These are phyloP conservation scores for Microthlaspi erraticum DNA, from an alignment of 345 rosid genomes.

Conservation along the genomic window DNA sequence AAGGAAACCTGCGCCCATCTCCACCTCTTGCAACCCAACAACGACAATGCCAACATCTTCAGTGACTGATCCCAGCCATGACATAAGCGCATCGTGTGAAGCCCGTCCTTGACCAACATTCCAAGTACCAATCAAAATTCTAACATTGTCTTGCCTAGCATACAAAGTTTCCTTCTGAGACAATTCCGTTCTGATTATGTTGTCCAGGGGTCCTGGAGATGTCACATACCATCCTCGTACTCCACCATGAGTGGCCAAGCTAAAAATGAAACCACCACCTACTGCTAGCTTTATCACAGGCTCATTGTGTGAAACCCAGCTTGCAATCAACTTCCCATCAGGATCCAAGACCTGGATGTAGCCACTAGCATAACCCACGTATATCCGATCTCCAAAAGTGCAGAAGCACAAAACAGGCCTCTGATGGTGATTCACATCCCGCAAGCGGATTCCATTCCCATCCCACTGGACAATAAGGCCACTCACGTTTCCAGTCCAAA, in stretches of 20 bases:
- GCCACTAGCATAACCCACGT: constrained; percentile 85
- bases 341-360: constrained; percentile 77
- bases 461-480: constrained; percentile 84
- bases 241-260: constrained; percentile 96
- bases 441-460: constrained; percentile 72
- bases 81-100: constrained; percentile 71
- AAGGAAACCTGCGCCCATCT: constrained; percentile 98
- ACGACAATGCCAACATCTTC: constrained; percentile 90
- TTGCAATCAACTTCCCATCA: constrained; percentile 79
- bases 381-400: constrained; percentile 63
- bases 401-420: constrained; percentile 77
- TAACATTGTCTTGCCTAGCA: constrained; percentile 60
- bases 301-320: constrained; percentile 84
- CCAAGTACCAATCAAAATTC: constrained; percentile 87
- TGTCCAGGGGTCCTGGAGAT: constrained; percentile 90
- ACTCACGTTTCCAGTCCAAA: constrained; percentile 79
- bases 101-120: constrained; percentile 99
- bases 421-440: constrained; percentile 65
- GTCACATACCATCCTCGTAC: constrained; percentile 87
- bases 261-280: constrained; percentile 69
- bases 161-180: constrained; percentile 62
- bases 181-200: constrained; percentile 64
- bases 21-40: constrained; percentile 95
- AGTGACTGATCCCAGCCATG: constrained; percentile 83
- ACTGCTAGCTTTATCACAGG: constrained; percentile 83